Evolutionary conservation across 169 alveolate genomes (phyloP), one percentile per base, ranked within the genome.

Genomic region (Fabrea salina): DNA sequence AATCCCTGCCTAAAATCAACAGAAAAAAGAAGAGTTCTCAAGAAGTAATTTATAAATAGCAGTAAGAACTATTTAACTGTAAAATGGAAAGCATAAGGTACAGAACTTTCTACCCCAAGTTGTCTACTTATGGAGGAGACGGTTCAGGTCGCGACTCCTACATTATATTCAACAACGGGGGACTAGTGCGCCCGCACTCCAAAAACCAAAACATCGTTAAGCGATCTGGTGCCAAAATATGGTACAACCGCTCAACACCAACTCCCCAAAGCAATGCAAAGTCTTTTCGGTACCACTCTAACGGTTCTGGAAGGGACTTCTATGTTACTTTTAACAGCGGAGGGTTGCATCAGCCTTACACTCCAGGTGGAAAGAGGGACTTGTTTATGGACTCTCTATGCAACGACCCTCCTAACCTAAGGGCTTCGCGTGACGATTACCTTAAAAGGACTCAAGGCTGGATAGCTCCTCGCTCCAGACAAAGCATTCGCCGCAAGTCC

Each of bases 281-380:
- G 32, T 27, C 30, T 27, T 19, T 70, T 44, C 19, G 22, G n/a
- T 70, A 70, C 25, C 66, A 70, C 49, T 47, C 67, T 27, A 66
- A 70, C 32, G 79, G 79, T 30, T 47, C 67, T 19, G 79, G 79
- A 37, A 70, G 79, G 68, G 79, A 70, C 32, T 47, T 22, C 30
- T 70, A 70, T 49, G 49, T 70, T 2, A 32, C 59, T 13, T 35
- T n/a, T 49, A 50, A 70, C 32, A 70, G 66, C 49, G 79, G 79
- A 5, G 79, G 79, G 22, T 7, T 70, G 67, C 61, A 19, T 7
- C 22, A 33, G 16, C 37, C 56, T 16, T 33, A 22, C 19, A 19
- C 19, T 19, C 54, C 54, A 13, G 54, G 75, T 5, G 75, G 49
- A 16, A 35, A 64, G 7, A 64, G 54, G 19, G 30, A 40, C n/a